Conservation (phyloP, 371 early-diverging fungal species). For the Caulochytrium protostelioides region DNA sequence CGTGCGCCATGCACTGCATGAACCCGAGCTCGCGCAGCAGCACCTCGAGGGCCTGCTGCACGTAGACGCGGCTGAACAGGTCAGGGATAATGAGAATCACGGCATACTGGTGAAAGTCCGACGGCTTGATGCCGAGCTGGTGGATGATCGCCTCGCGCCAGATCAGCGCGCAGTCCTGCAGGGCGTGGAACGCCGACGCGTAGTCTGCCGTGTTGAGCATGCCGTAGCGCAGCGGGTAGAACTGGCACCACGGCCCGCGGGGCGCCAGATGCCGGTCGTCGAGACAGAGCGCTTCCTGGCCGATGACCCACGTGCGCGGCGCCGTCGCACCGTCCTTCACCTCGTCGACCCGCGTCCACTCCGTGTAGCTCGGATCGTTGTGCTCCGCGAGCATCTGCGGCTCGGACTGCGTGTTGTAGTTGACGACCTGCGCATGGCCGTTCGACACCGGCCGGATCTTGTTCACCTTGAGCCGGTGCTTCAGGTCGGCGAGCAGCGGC, state of each 20-base stretch:
- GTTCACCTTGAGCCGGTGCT: slow-evolving; percentile 52
- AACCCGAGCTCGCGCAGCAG: slow-evolving; percentile 55
- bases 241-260: not conserved
- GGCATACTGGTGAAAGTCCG: slow-evolving; percentile 38
- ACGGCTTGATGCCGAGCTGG: slow-evolving; percentile 42
- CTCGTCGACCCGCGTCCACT: slow-evolving; percentile 37
- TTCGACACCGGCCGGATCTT: slow-evolving; percentile 55
- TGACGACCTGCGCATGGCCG: slow-evolving; percentile 41
- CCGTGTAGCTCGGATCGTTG: slow-evolving; percentile 70
- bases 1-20: not conserved
- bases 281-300: not conserved
- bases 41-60: slow-evolving; percentile 39
- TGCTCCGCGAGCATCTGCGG: slow-evolving; percentile 58
- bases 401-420: slow-evolving; percentile 40
- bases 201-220: slow-evolving; percentile 53
- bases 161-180: slow-evolving; percentile 53
- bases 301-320: not conserved
- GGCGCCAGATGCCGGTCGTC: not conserved
- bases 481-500: slow-evolving; percentile 1
- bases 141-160: slow-evolving; percentile 45
- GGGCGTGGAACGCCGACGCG: slow-evolving; percentile 29
- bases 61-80: slow-evolving; percentile 34
- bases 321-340: slow-evolving; percentile 4
- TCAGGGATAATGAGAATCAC: slow-evolving; percentile 63
- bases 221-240: slow-evolving; percentile 49